Base-by-base conservation (phyloP, 202 grass and related monocot species). In the Elaeis oleifera region DNA sequence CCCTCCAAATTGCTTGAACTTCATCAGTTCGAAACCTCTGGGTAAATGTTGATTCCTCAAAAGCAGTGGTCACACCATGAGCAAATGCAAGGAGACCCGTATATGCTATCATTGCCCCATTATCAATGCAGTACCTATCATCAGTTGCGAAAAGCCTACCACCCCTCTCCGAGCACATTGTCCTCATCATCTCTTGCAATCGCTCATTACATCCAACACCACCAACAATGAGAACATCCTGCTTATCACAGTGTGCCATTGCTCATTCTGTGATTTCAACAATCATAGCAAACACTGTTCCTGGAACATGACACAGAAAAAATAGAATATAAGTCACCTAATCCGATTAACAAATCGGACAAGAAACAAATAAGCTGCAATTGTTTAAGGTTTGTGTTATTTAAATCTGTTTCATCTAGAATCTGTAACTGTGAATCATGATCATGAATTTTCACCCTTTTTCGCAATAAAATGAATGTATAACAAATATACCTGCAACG, bases 101-200 rank as follows among this genome's bases (percentile, higher is more conserved):
- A 51, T 92, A 97, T 67, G 94, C 88, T 88, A 92, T 97, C 94
- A 92, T 92, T 23, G 94, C 88, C 50, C 94, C 94, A 29, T 97
- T 97, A 68, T 97, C 88, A 29, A 97, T 70, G 71, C 88, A 97
- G 55, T 92, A 97, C 51, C 94, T 81, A 69, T 97, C 94, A 81
- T 97, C 94, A 20, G 84, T 92, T 63, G 94, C 84, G 1, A 92
- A 97, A 57, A 92, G 61, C 56, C 72, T 80, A 31, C 84, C 85
- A 8, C 84, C 84, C 74, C 92, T 87, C 65, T 97, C 92, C 63
- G 78, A 80, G 65, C 92, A 97, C 94, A 92, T 97, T 53, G 80
- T 85, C 79, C 69, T 78, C 88, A 97, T 92, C 94, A 97, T 92
- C 54, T 82, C 94, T 78, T 99, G 76, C 31, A 90, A 80, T 15